Percentiles rank a stretch among this genome's conserved stretches.
Evolutionary conservation across 208 protist genomes (phyloP).

Genomic region (Trypanosoma melophagium): DNA sequence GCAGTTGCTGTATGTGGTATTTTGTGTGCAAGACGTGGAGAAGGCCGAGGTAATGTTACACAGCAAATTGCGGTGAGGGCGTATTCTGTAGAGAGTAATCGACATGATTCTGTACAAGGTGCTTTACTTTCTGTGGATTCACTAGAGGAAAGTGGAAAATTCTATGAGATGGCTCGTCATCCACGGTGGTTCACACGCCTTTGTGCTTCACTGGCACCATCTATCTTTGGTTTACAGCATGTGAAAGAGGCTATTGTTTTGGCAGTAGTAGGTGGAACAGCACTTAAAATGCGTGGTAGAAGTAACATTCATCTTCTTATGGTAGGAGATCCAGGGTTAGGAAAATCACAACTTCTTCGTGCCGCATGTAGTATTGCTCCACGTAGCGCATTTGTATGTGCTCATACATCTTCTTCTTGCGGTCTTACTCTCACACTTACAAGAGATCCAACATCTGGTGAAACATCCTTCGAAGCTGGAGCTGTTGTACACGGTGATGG

Average conservation of each 20-base stretch:
- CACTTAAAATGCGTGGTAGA: slow-evolving; percentile 44
- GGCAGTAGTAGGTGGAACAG: slow-evolving; percentile 93
- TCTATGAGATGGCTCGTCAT: slow-evolving; percentile 88
- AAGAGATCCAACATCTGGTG: slow-evolving; percentile 84
- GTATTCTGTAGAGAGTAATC: slow-evolving; percentile 31
- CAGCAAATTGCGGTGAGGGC: slow-evolving; percentile 45
- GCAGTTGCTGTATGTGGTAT: slow-evolving; percentile 65
- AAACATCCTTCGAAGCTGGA: slow-evolving; percentile 97
- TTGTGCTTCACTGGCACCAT: slow-evolving; percentile 94
- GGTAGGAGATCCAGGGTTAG: slow-evolving; percentile 96
- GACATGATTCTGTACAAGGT: slow-evolving; percentile 12
- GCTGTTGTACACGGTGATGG: slow-evolving; percentile 98
- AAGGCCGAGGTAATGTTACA: slow-evolving; percentile 35
- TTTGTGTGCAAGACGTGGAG: slow-evolving; percentile 55
- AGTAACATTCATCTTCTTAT: slow-evolving; percentile 96
- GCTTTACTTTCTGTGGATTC: slow-evolving; percentile 31
- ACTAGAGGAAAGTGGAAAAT: slow-evolving; percentile 63
- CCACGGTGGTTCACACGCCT: slow-evolving; percentile 87
- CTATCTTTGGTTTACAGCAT: slow-evolving; percentile 96
- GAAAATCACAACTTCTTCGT: slow-evolving; percentile 96
- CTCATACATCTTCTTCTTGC: slow-evolving; percentile 96
- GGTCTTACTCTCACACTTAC: slow-evolving; percentile 98
- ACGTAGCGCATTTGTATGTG: slow-evolving; percentile 98
- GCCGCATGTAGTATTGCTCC: slow-evolving; percentile 91
- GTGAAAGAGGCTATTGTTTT: slow-evolving; percentile 97